Evolutionary conservation across 108 stramenopile species (phyloP), one percentile per base, ranked within the genome.

Genomic region (Nitzschia palea): DNA sequence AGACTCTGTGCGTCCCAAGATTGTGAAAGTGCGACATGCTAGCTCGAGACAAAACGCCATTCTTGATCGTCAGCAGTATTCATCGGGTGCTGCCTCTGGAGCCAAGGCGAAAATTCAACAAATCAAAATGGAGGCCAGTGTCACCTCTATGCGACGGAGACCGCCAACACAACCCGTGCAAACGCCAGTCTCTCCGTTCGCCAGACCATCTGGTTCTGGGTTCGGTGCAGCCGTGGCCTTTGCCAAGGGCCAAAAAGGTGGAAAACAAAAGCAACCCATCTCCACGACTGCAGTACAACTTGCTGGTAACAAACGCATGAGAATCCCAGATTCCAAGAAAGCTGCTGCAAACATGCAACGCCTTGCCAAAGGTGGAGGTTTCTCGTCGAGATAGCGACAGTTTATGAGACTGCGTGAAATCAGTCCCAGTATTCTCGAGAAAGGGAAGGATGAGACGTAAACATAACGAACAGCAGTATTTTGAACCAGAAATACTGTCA

Each of bases 1-100:
- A 31, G 57, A 68, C 52, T 60, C 50, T 12, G 80, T 74, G 20
- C 82, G 82, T 33, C 86, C 80, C 44, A 79, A 84, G 45, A 81
- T 87, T 44, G 81, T 81, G 44, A 81, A 85, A 58, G 84, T 85
- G 3, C 67, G 74, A 55, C 76, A 62, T 32, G 68, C 83, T 3
- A 71, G 29, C 40, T 29, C 59, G 4, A 63, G 45, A 68, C 79
- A 78, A 36, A 48, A 78, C 15, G 42, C 29, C 17, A 80, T 80
- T 14, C 50, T 81, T 26, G 50, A 56, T 45, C 50, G 50, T 25
- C 26, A 30, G 18, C 55, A 35, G 23, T 20, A 27, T 37, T 62
- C 22, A 31, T 29, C 51, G 29, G 20, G 12, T 60, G 37, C 37
- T 14, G 23, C 59, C 1, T 32, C 20, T 34, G 25, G 18, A 15